phyloP scores from a whole-genome alignment of 2,329 filamentous ascomycete genomes.

The Hypoxylon sp. region DNA sequence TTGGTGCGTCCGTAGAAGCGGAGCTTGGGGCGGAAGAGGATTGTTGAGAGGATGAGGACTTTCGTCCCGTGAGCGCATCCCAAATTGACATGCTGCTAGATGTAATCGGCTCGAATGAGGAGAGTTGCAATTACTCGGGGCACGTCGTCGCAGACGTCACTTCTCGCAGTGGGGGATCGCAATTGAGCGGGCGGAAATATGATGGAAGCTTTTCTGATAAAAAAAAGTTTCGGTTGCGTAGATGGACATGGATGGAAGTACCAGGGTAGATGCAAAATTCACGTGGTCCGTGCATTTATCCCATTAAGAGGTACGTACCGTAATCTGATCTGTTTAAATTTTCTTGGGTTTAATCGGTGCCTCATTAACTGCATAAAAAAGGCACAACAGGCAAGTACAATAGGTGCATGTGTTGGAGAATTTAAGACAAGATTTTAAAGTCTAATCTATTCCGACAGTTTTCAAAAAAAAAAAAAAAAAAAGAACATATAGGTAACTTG shows the following conservation, averaged over 20 bases:
- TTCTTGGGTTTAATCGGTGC: constrained; percentile 4
- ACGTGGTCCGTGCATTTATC: constrained; percentile 22
- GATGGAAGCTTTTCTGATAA: constrained; percentile 27
- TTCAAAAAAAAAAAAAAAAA: no score
- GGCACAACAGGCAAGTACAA: no score
- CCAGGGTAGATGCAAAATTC: constrained; percentile 5
- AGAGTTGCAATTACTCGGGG: constrained; percentile 20
- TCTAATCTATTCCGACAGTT: not conserved
- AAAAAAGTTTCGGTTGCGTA: constrained; percentile 32
- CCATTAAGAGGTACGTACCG: constrained; percentile 9
- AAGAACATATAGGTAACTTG: no score
- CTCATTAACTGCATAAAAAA: constrained; percentile 30
- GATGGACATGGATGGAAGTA: not conserved
- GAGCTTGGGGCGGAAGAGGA: constrained; percentile 52
- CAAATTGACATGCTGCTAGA: constrained; percentile 62
- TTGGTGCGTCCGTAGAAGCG: constrained; percentile 56
- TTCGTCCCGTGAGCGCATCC: constrained; percentile 69
- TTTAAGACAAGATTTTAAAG: constrained; percentile 4
- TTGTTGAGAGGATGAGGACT: constrained; percentile 54
- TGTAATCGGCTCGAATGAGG: constrained; percentile 23
- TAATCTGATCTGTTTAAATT: no score
- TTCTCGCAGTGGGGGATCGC: constrained; percentile 27
- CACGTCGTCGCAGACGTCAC: constrained; percentile 11
- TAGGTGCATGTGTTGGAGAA: no score
- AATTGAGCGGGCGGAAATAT: constrained; percentile 15